Conservation (phyloP, 2,329 filamentous ascomycete genomes). For the Trichoderma sp. region DNA sequence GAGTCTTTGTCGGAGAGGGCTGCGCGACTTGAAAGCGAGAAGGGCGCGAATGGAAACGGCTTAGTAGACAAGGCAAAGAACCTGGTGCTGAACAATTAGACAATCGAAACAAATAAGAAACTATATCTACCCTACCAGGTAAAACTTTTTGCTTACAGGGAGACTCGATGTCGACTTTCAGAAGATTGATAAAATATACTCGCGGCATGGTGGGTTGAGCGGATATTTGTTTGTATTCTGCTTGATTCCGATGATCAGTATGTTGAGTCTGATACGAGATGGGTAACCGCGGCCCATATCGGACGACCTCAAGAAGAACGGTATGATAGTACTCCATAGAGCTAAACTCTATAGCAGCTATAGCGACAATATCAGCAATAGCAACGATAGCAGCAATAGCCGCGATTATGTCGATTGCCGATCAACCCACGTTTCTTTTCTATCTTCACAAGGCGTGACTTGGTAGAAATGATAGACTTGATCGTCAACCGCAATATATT, state of each 20-base stretch:
- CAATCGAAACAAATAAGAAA: not conserved
- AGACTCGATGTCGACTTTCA: not conserved
- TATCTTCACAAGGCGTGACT: not conserved
- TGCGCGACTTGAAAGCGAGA: constrained; percentile 16
- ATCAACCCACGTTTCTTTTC: not conserved
- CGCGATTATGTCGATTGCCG: not conserved
- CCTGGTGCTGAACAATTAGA: constrained; percentile 22
- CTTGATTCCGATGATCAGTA: not conserved
- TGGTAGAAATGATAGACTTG: not conserved
- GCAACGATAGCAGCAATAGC: not conserved
- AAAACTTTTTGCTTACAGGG: not conserved
- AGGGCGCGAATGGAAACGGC: constrained; percentile 8
- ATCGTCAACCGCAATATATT: not conserved
- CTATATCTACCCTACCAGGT: not conserved
- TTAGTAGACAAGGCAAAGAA: not conserved
- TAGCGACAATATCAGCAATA: too few species aligned
- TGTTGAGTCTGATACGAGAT: constrained; percentile 8
- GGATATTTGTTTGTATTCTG: not conserved
- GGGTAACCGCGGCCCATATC: not conserved
- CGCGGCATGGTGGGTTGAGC: not conserved
- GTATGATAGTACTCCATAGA: not conserved
- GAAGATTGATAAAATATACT: not conserved
- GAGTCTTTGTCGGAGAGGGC: constrained; percentile 20
- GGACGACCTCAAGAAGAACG: not conserved
- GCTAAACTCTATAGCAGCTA: not conserved